phyloP scores from a whole-genome alignment of 2,329 filamentous ascomycete genomes.

The Malbranchea zuffiana region DNA sequence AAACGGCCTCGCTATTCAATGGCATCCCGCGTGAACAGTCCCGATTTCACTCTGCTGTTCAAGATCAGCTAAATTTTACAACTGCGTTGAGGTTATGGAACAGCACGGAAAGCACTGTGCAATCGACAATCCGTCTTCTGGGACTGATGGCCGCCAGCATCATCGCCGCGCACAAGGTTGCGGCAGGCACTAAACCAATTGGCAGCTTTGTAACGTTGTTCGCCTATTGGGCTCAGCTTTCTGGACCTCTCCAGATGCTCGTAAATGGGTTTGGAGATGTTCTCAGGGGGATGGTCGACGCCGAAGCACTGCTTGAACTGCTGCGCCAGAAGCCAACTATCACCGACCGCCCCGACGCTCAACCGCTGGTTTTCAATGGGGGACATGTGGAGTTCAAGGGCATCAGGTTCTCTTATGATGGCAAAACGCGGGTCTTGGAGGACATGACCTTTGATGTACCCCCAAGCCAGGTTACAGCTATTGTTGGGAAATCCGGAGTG shows the following conservation, averaged over 20 bases:
- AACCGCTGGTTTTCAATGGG: slow-evolving; percentile 28
- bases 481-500: slow-evolving; percentile 46
- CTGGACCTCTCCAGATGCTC: slow-evolving; percentile 40
- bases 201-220: slow-evolving; percentile 52
- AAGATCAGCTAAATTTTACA: slow-evolving; percentile 27
- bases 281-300: slow-evolving; percentile 49
- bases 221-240: slow-evolving; percentile 51
- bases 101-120: slow-evolving; percentile 29
- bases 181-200: slow-evolving; percentile 39
- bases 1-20: slow-evolving; percentile 49
- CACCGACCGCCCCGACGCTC: slow-evolving; percentile 26
- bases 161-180: slow-evolving; percentile 45
- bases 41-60: slow-evolving; percentile 36
- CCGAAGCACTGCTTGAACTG: slow-evolving; percentile 43
- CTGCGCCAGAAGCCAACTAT: slow-evolving; percentile 40
- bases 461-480: slow-evolving; percentile 38
- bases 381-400: slow-evolving; percentile 40
- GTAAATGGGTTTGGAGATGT: slow-evolving; percentile 41
- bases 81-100: slow-evolving; percentile 27
- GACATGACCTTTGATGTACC: slow-evolving; percentile 39
- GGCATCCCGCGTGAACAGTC: slow-evolving; percentile 43
- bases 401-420: slow-evolving; percentile 44
- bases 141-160: slow-evolving; percentile 41
- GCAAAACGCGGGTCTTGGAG: slow-evolving; percentile 37
- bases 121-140: slow-evolving; percentile 38